Evolutionary conservation across 2,329 filamentous ascomycete species (phyloP), one percentile per base, ranked within the genome.

Genomic region (Ceratocystis cubensis): DNA sequence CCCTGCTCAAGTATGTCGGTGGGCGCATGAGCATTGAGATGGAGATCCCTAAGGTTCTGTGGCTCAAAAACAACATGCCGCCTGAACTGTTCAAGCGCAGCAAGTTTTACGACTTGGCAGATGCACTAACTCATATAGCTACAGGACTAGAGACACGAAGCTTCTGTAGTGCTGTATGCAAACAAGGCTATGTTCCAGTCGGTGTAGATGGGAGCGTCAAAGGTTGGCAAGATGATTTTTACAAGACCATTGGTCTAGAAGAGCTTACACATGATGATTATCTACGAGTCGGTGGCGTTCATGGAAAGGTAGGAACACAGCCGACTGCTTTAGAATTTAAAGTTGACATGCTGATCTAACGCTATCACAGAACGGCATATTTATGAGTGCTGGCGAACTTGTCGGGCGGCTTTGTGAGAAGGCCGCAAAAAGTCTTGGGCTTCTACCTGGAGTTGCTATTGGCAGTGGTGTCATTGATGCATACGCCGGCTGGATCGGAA

Each of bases 11-110:
- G 73, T 99, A 99, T 74, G 94, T 99, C 20, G 94, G 94, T 71
- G 94, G 94, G 70, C 93, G 88, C 75, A 99, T 99, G 94, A 96
- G 91, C 75, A 93, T 96, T 70, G 94, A 99, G 80, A 99, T 99
- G 94, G 94, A 99, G 76, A 95, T 99, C 66, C 94, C 94, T 70
- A 99, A 99, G 78, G 90, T 96, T 1, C 81, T 97, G 67, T 99
- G 94, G 94, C 82, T 99, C 74, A 97, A 97, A 82, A 96, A 96
- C 77, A 84, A 97, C 78, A 97, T 99, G 94, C 88, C 94, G 1
- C 82, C 88, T 66, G 89, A 96, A 72, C 80, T 94, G 17, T 99
- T 97, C 72, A 86, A 87, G 66, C 86, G 88, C 69, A 96, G 92
- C 85, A 96, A 96, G 76, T 99, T 99, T 74, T 99, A 96, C 76